Base-by-base conservation (phyloP, 352 stramenopile genomes). In the Pythium guiyangense region DNA sequence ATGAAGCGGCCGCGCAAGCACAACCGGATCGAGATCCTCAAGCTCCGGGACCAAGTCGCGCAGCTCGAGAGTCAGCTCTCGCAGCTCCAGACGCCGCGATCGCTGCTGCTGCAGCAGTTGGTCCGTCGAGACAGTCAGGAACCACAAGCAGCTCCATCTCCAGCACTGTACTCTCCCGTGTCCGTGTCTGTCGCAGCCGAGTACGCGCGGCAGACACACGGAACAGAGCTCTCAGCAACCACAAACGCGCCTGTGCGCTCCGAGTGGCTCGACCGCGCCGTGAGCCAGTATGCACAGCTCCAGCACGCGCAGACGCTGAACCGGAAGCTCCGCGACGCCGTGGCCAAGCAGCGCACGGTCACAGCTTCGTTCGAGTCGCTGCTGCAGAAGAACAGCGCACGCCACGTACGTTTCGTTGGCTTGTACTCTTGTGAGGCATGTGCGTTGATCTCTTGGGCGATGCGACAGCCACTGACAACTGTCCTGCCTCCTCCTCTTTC, bases 321-420 rank as follows among this genome's bases (percentile, higher is more conserved):
- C 55, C 62, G 62, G 12, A 69, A 67, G 22, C 60, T 84, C 8
- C 77, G 77, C 15, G 67, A 62, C 14, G 64, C 67, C 1, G 40
- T 84, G 35, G 57, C 70, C 39, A 60, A 66, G 25, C 73, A 84
- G 54, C 64, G 79, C 57, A 69, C 79, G 40, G 48, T 81, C 57
- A 66, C 63, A 12, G 74, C 69, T 46, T 67, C 60, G 20, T 58
- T 82, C 11, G 64, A 79, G 47, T 55, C 67, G 45, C 70, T 2
- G 12, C n/a, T n/a, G n/a, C n/a, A n/a, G n/a, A n/a, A n/a, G n/a
- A n/a, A n/a, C n/a, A n/a, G n/a, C n/a, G n/a, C 54, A 61, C n/a
- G n/a, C n/a, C n/a, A 42, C 22, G 47, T 52, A 20, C 42, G n/a
- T 26, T 47, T 14, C 25, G 6, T 2, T 10, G 17, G 4, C 8